Base-by-base conservation (phyloP, 345 rosid genomes). In the Gossypium rotundifolium region DNA sequence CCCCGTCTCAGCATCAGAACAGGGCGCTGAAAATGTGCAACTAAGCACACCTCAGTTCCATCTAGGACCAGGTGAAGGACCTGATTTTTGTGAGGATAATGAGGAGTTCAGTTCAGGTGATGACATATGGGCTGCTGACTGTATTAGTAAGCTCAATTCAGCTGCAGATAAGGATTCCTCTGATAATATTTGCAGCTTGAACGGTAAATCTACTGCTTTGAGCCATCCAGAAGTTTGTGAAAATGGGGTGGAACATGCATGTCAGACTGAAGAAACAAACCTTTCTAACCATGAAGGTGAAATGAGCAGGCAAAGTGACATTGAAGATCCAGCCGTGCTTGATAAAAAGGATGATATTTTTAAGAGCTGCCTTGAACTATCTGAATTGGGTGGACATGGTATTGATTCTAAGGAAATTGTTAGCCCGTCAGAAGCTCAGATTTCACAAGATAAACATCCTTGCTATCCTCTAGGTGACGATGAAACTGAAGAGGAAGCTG, bases 41-140 rank as follows among this genome's bases (percentile, higher is more conserved):
- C 79, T 88, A 61, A 78, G 81, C 65, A 90, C 89, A 42, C 93
- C 97, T 77, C 94, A 86, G 77, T 88, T 90, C 78, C 97, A 90
- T 87, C 81, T 93, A 29, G 96, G 94, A 17, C 94, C 90, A 2
- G 94, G 88, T 48, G 88, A 91, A 62, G 93, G 81, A 3, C 69
- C 93, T 16, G 94, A 86, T 10, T 87, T 88, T 72, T 87, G 90
- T 77, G 89, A 86, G 76, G 90, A 82, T 60, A 87, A 77, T 72
- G 87, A 83, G 23, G 97, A 88, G 71, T 88, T 89, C 77, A 82
- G 81, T 75, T 78, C 89, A 54, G 87, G 84, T 59, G 90, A 84
- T 72, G 80, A 87, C 77, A 74, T 72, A 0, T 88, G 89, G 93
- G 86, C 80, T 52, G 74, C 86, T 83, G 82, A 82, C 71, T 87